Base-by-base conservation (phyloP, 805 yeast species). In the Yamadazyma scolyti region DNA sequence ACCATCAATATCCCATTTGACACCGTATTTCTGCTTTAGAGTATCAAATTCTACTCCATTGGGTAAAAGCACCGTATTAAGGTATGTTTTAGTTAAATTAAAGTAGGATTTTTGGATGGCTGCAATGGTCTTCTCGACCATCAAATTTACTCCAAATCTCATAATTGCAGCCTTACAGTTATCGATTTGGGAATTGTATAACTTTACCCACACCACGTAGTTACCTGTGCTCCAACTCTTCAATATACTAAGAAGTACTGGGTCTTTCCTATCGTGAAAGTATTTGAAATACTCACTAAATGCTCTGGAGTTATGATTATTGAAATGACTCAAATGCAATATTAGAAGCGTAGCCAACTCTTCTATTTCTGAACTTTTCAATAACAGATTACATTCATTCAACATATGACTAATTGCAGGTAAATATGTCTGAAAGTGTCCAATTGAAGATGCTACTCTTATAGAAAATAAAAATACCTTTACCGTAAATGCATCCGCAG, bases 341-440 rank as follows among this genome's bases (percentile, higher is more conserved):
- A 63, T 59, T 28, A 70, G 47, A 11, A 73, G 48, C 4, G 63
- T 50, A 10, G 62, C 59, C 12, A 74, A 43, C 34, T 71, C 77
- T 18, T 50, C 47, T 1, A 46, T 36, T 42, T 73, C 77, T 0
- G n/a, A n/a, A n/a, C n/a, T n/a, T n/a, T n/a, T n/a, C n/a, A n/a
- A n/a, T n/a, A n/a, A n/a, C 11, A 26, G 28, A 24, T 6, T 39
- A 5, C 30, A 28, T 8, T 33, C 18, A 12, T 33, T 49, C 15
- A 75, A 47, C 16, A 77, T 42, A 36, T 65, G 66, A 23, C 51
- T 47, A n/a, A 75, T 61, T 16, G 75, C 57, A 2, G 84, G 82
- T 4, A 75, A 35, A 42, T 74, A 77, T 1, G 81, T 64, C 37
- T 74, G 73, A 43, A 69, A 67, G 36, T 73, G 72, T 6, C 75